Evolutionary conservation across 306 rosid genomes (phyloP).

Genomic region (Cucumis melo): DNA sequence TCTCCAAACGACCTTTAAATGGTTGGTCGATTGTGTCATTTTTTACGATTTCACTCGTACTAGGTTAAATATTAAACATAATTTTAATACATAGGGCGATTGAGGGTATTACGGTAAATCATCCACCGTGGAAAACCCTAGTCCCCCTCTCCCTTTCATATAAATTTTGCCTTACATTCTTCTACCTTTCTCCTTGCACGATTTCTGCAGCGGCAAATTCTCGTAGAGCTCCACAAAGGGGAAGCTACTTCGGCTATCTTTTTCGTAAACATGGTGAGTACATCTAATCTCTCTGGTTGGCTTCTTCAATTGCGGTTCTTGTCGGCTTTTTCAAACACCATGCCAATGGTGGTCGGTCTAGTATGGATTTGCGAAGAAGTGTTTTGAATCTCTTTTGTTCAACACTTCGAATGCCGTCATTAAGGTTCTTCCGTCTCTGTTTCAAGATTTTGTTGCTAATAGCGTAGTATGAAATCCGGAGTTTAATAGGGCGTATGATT

Average conservation of each 20-base stretch:
- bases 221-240: neutral
- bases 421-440: neutral
- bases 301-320: neutral
- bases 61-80: too few relatives aligned
- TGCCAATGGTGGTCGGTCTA: neutral
- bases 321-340: neutral
- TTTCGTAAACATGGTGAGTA: neutral
- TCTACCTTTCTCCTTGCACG: neutral
- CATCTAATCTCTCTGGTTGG: neutral
- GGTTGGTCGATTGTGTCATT: too few relatives aligned
- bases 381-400: neutral
- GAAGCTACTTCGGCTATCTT: neutral
- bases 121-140: neutral
- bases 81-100: neutral
- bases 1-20: too few relatives aligned
- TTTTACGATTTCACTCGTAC: too few relatives aligned
- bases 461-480: neutral
- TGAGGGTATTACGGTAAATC: conserved; percentile 1
- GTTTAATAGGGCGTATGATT: neutral
- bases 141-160: neutral
- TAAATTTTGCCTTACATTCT: neutral
- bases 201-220: neutral
- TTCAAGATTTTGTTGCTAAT: neutral
- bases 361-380: too few relatives aligned
- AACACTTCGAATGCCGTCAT: neutral